Evolutionary conservation across 495 filamentous ascomycete genomes (phyloP).

Genomic region (Letharia lupina): DNA sequence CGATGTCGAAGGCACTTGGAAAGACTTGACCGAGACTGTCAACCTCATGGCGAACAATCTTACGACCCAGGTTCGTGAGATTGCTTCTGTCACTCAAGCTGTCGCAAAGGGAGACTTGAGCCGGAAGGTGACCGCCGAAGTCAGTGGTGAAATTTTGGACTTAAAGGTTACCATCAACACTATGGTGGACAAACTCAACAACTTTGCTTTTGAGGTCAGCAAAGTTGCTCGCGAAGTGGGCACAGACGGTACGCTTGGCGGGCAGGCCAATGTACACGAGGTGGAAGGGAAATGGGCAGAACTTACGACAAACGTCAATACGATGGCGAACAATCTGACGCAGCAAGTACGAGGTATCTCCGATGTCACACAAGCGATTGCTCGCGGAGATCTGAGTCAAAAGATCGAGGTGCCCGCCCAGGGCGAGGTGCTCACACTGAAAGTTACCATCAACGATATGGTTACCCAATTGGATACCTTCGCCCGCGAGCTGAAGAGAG

Average conservation of each 20-base stretch:
- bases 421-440: constrained; percentile 87
- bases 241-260: constrained; percentile 91
- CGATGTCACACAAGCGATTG: constrained; percentile 94
- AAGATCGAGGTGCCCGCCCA: constrained; percentile 95
- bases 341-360: constrained; percentile 94
- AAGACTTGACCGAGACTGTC: constrained; percentile 93
- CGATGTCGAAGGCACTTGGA: constrained; percentile 96
- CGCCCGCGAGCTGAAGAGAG: constrained; percentile 92
- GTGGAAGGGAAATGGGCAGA: constrained; percentile 99
- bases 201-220: constrained; percentile 96
- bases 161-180: constrained; percentile 98
- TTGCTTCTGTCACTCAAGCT: constrained; percentile 94
- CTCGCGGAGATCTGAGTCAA: constrained; percentile 85
- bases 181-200: constrained; percentile 96
- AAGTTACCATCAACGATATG: constrained; percentile 99
- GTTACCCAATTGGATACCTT: constrained; percentile 92
- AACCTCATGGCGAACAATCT: constrained; percentile 99
- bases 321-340: constrained; percentile 94
- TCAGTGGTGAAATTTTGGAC: constrained; percentile 89
- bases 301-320: constrained; percentile 79
- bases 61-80: constrained; percentile 96
- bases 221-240: constrained; percentile 98
- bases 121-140: constrained; percentile 92
- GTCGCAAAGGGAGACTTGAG: constrained; percentile 92
- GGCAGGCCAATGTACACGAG: constrained; percentile 92